Conservation (phyloP, 139 green algal genomes). For the Chlamydomonas eustigma region DNA sequence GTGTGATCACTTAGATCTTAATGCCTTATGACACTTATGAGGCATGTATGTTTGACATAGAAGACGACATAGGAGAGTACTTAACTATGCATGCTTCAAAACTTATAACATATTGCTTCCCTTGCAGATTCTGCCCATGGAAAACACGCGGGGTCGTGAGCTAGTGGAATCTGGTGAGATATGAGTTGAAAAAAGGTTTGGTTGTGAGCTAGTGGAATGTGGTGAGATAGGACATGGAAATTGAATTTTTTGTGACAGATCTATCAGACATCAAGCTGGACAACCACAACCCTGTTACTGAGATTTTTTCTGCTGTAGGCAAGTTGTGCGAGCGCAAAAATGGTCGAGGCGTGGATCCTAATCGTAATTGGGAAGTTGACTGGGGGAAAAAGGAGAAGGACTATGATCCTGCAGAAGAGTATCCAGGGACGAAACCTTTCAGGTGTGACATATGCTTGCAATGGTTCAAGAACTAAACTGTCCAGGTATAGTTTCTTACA, state of each 20-base stretch:
- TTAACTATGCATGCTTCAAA: no score
- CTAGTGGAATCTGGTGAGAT: constrained; percentile 67
- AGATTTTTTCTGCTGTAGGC: no score
- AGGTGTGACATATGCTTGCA: constrained; percentile 37
- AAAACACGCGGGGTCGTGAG: constrained; percentile 82
- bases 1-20: no score
- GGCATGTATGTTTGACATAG: no score
- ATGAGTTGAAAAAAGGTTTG: constrained; percentile 89
- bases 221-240: constrained; percentile 88
- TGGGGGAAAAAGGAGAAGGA: constrained; percentile 94
- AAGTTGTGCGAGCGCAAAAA: constrained; percentile 95
- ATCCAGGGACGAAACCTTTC: constrained; percentile 69
- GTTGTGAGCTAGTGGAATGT: constrained; percentile 72
- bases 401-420: constrained; percentile 90
- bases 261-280: no score
- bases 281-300: no score
- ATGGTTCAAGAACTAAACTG: no score
- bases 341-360: constrained; percentile 92
- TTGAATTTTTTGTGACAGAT: constrained; percentile 60
- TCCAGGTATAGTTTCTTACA: no score
- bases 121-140: constrained; percentile 84
- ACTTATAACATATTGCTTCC: no score
- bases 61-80: no score
- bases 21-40: no score
- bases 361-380: constrained; percentile 93